Evolutionary conservation across 768 basidiomycete genomes (phyloP), one percentile per base, ranked within the genome.

Genomic region (Cubamyces sp.): DNA sequence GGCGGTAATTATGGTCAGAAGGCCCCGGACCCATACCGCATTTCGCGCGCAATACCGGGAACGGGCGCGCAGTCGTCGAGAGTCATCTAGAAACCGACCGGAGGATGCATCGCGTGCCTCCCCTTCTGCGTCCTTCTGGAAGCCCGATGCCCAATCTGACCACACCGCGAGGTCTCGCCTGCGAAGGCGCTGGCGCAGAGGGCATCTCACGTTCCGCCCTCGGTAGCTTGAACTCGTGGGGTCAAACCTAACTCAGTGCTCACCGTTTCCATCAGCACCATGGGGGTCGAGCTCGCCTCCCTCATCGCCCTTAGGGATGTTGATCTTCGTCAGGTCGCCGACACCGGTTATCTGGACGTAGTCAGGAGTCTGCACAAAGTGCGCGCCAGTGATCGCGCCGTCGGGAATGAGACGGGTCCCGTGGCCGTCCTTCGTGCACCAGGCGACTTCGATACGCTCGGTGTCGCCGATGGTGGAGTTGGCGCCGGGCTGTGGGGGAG

Each of bases 201-300:
- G 34, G 34, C 34, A 34, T 34, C 34, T 34, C 34, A 9, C 34
- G 34, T 9, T 34, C 34, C 9, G 6, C 9, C 9, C 34, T 34
- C 34, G 34, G 34, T 34, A 34, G 34, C 9, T 5, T 34, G 5
- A 34, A 34, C 4, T 11, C 34, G 4, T 11, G 34, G 9, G 5
- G 34, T 34, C 34, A 34, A 34, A 34, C 34, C 34, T 34, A 34
- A 34, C 34, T 34, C 34, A 34, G 9, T 4, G 52, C 72, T 55
- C 69, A 79, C 81, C 83, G 66, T 82, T 81, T 18, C 83, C 82
- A 64, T 83, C 82, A 50, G 82, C 81, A 46, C 87, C 88, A 69
- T 90, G 87, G 5, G 88, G 88, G 70, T 90, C 88, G 19, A 90
- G 75, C 77, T 91, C 82, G 50, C 87, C 88, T 19, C 83, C 86